A percentile compares a stretch with the other conserved stretches of the same genome.
Evolutionary conservation across 2,329 filamentous ascomycete species (phyloP).

Genomic region (Cladosporium halotolerans): DNA sequence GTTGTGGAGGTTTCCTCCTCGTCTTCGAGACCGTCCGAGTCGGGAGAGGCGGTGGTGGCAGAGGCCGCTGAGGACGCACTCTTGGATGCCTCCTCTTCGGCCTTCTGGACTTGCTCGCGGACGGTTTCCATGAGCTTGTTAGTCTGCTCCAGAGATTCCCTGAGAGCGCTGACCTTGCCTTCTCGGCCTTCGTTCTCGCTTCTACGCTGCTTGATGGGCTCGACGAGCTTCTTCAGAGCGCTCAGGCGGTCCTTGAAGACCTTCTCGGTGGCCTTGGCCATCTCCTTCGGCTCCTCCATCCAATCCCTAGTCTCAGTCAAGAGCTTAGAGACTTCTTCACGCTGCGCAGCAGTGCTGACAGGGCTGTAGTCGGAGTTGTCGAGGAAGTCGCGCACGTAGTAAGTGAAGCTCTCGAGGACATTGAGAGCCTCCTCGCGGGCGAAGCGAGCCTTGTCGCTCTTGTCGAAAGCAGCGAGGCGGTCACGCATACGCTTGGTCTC

Average conservation of each 20-base stretch:
- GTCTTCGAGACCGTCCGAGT: constrained; percentile 32
- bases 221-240: constrained; percentile 68
- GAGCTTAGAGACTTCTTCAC: constrained; percentile 60
- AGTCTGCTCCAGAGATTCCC: constrained; percentile 65
- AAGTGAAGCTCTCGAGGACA: constrained; percentile 88
- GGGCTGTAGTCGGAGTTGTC: constrained; percentile 68
- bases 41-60: constrained; percentile 38
- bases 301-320: constrained; percentile 71
- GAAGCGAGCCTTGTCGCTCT: constrained; percentile 71
- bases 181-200: constrained; percentile 68
- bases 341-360: constrained; percentile 63
- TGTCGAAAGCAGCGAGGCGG: constrained; percentile 71
- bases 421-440: constrained; percentile 83
- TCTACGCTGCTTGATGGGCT: constrained; percentile 69
- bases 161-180: constrained; percentile 58
- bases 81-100: constrained; percentile 39
- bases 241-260: constrained; percentile 71
- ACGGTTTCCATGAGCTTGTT: constrained; percentile 64
- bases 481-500: constrained; percentile 57
- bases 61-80: constrained; percentile 26
- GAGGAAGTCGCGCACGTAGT: constrained; percentile 76
- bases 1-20: neutral
- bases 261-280: constrained; percentile 66
- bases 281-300: constrained; percentile 69
- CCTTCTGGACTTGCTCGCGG: constrained; percentile 64